Evolutionary conservation across 139 green algal genomes (phyloP), one percentile per base, ranked within the genome.

Genomic region (Eudorina sp.): DNA sequence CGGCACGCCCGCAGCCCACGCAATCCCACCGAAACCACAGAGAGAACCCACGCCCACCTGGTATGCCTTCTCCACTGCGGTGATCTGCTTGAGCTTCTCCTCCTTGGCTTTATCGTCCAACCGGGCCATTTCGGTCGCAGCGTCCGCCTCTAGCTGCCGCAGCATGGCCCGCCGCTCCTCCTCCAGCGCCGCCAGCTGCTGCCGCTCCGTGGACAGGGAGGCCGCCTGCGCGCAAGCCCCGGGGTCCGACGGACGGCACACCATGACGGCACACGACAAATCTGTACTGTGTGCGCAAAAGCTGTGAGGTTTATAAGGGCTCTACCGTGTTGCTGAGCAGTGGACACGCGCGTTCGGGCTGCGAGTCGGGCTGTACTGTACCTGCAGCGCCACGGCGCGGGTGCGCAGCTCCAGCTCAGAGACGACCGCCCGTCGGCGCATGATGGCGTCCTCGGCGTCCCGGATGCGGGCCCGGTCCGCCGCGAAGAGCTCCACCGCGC

Each of bases 81-180:
- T 34, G 45, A 96, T 88, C 92, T 96, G 93, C 75, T 86, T 90
- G 46, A 96, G 92, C 66, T 90, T 91, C 90, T 96, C 88, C 90
- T 95, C 92, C 85, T 96, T 96, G 62, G 91, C 91, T 29, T 53
- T 62, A 89, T 95, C 94, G 60, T 96, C 94, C 68, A 96, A 88
- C 6, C 87, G 70, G 16, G 90, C 81, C 46, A 85, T 73, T 91
- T 95, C 90, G 11, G 78, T 66, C 0, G 75, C 75, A 9, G 77
- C 66, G 46, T 94, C 75, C 18, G 77, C 53, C 66, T 95, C 92
- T 53, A 91, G 69, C 66, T 90, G 77, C 45, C 60, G 70, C 84
- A 89, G 27, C 83, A 83, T 69, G 16, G 51, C 27, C 21, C 84
- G 53, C n/a, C 84, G 84, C 70, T 84, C 55, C 58, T 88, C 86